Conservation (phyloP, 176 grass and related monocot genomes). For the Pontederia paniculata region DNA sequence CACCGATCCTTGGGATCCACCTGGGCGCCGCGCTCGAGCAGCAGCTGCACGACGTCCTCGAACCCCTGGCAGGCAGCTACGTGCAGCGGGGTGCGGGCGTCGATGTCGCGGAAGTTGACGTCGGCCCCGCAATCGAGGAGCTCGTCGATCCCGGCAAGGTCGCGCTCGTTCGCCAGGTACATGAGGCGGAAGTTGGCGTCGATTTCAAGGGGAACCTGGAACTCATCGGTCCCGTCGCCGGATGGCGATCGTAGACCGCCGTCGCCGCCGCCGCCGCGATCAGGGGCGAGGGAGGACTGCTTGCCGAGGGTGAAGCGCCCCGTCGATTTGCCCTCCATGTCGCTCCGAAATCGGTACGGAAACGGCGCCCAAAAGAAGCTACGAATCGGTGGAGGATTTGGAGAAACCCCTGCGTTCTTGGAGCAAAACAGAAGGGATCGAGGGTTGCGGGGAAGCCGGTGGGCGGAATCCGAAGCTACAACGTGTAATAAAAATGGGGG, state of each 20-base stretch:
- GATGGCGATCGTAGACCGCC: background rate
- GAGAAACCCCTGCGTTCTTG: too few species aligned
- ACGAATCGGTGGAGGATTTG: too few species aligned
- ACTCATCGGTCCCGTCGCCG: background rate
- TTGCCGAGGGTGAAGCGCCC: constrained; percentile 52
- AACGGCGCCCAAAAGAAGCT: too few species aligned
- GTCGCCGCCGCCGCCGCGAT: constrained; percentile 1
- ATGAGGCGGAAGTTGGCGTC: constrained; percentile 56
- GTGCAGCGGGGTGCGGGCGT: constrained; percentile 78
- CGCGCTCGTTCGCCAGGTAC: constrained; percentile 70
- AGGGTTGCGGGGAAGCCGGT: too few species aligned
- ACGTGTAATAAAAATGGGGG: too few species aligned
- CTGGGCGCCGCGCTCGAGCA: constrained; percentile 56
- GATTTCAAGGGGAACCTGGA: constrained; percentile 20
- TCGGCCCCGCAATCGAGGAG: constrained; percentile 49
- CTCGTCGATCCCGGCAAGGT: constrained; percentile 52
- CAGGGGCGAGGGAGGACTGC: constrained; percentile 79
- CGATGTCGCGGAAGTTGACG: constrained; percentile 80
- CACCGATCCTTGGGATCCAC: constrained; percentile 64
- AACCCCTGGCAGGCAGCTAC: constrained; percentile 74
- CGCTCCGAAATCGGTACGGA: background rate
- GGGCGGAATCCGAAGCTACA: too few species aligned
- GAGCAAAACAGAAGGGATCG: too few species aligned
- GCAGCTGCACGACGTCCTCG: constrained; percentile 41
- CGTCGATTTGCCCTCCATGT: constrained; percentile 37